Conservation (phyloP, 345 rosid genomes). For the Citrus unshiu region DNA sequence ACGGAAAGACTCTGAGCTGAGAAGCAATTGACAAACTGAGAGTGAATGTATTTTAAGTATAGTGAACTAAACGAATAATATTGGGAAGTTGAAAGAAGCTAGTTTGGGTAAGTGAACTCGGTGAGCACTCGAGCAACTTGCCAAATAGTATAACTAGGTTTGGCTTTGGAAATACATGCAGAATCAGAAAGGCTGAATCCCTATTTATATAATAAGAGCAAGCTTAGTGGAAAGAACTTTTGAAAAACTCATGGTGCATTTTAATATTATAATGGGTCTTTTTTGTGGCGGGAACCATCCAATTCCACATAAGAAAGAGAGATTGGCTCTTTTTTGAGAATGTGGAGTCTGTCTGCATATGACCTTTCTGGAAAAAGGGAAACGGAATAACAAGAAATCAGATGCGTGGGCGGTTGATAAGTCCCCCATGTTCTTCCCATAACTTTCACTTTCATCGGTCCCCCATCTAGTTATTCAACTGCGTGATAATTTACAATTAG, state of each 20-base stretch:
- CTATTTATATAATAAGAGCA: conserved; percentile 20
- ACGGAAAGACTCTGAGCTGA: conserved; percentile 9
- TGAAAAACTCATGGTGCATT: conserved; percentile 9
- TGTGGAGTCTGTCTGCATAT: conserved; percentile 42
- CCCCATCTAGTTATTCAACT: conserved; percentile 23
- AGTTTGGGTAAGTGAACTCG: neutral
- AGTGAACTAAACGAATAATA: neutral
- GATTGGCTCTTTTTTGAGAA: conserved; percentile 28
- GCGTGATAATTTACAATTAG: neutral
- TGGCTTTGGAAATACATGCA: conserved; percentile 30
- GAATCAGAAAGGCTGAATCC: conserved; percentile 24
- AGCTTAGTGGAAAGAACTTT: conserved; percentile 24
- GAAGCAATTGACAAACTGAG: neutral
- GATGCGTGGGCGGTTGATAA: conserved; percentile 20
- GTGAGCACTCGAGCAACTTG: conserved; percentile 29
- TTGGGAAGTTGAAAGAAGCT: conserved; percentile 17
- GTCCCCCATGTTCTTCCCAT: conserved; percentile 52
- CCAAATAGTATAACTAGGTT: conserved; percentile 9
- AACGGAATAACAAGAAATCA: conserved; percentile 27
- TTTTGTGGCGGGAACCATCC: conserved; percentile 38
- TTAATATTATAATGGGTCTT: conserved; percentile 18
- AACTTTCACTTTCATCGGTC: conserved; percentile 39
- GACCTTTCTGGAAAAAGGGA: conserved; percentile 35
- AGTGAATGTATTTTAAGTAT: neutral
- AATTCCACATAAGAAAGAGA: conserved; percentile 12